phyloP scores from a whole-genome alignment of 1,139 yeast species.

The Sugiyamaella xylanicola region DNA sequence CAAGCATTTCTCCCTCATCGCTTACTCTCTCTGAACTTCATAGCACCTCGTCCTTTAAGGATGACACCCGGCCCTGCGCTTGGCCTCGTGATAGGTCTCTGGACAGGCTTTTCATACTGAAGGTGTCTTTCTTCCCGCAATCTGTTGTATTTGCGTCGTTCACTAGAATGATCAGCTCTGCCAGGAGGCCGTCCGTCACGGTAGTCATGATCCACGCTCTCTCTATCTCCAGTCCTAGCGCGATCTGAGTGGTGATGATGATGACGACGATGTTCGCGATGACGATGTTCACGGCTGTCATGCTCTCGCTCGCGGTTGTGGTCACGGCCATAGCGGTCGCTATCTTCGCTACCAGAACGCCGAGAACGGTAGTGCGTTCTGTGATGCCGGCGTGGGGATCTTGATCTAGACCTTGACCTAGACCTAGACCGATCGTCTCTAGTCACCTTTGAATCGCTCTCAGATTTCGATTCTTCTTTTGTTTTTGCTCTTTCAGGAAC shows the following conservation, averaged over 20 bases:
- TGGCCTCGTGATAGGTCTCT: neutral
- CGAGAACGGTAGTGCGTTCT: neutral
- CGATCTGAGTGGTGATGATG: neutral
- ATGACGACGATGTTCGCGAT: neutral
- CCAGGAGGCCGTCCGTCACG: neutral
- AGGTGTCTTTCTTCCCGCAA: neutral
- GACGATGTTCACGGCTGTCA: neutral
- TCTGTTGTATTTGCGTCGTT: neutral
- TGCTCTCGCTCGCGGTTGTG: too few relatives aligned
- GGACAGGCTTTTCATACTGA: neutral
- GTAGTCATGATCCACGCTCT: neutral
- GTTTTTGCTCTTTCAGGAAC: neutral
- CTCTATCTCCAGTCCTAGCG: too few relatives aligned
- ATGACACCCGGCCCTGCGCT: slow-evolving; percentile 22
- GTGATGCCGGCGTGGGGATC: neutral
- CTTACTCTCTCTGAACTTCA: slow-evolving; percentile 34
- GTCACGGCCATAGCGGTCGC: too few relatives aligned
- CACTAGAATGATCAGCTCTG: neutral
- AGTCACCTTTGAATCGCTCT: neutral
- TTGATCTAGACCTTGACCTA: slow-evolving; percentile 5
- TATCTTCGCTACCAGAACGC: neutral
- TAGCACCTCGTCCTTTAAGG: slow-evolving; percentile 39
- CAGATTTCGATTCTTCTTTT: neutral
- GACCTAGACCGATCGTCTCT: neutral
- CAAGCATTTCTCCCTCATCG: neutral